phyloP scores from a whole-genome alignment of 805 yeast genomes.

The Wickerhamomyces bovis region DNA sequence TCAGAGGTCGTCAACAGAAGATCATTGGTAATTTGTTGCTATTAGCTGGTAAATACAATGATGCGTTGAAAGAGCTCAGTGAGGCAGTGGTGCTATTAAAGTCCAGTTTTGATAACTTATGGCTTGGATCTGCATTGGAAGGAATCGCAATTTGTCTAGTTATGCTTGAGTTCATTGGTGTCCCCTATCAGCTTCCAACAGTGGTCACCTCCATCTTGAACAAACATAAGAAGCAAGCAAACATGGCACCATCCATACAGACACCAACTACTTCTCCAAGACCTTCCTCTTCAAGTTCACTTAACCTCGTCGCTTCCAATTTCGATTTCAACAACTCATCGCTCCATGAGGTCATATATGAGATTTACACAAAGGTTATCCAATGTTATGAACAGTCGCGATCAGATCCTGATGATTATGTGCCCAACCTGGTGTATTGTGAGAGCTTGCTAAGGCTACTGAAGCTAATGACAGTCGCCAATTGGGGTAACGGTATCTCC shows the following conservation, averaged over 20 bases:
- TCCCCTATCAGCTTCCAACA: conserved; percentile 38
- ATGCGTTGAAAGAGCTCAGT: conserved; percentile 67
- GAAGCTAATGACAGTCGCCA: conserved; percentile 50
- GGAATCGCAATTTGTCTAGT: conserved; percentile 65
- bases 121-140: conserved; percentile 89
- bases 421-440: conserved; percentile 74
- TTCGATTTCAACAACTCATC: conserved; percentile 2
- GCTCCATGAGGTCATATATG: conserved; percentile 30
- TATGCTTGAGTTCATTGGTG: conserved; percentile 50
- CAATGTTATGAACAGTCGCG: conserved; percentile 47
- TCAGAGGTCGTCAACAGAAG: conserved; percentile 70
- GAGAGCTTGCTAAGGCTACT: conserved; percentile 63
- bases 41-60: conserved; percentile 70
- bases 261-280: conserved; percentile 42
- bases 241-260: conserved; percentile 3
- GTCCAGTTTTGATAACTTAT: conserved; percentile 65
- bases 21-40: conserved; percentile 71
- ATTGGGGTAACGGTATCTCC: conserved; percentile 43
- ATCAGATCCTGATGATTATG: conserved; percentile 60
- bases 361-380: conserved; percentile 33
- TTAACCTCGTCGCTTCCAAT: neutral
- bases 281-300: conserved; percentile 30
- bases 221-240: conserved; percentile 22
- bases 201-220: conserved; percentile 26
- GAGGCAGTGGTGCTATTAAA: conserved; percentile 61